Evolutionary conservation across 202 grass and related monocot genomes (phyloP).

Genomic region (Miscanthus sacchariflorus): DNA sequence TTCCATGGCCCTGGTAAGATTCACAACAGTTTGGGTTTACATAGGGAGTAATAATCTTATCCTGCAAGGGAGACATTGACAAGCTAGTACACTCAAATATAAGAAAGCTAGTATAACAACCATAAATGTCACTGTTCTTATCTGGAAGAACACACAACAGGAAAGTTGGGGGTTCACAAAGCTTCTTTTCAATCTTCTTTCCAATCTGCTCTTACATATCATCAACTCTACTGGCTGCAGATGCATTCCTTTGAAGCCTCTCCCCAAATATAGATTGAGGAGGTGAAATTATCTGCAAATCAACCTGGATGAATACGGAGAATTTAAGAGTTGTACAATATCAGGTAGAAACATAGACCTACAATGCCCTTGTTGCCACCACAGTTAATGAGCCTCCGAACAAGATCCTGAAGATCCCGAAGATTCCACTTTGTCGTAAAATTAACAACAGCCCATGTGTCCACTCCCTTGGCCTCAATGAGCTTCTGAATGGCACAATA

Average conservation of each 20-base stretch:
- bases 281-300: constrained; percentile 34
- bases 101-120: background rate
- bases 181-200: background rate
- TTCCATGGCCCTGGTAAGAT: constrained; percentile 62
- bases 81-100: background rate
- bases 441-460: constrained; percentile 44
- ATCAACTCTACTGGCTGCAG: background rate
- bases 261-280: constrained; percentile 28
- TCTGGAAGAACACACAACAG: constrained; percentile 55
- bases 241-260: background rate
- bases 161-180: constrained; percentile 22
- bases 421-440: constrained; percentile 49
- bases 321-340: background rate
- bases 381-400: constrained; percentile 24
- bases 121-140: constrained; percentile 57
- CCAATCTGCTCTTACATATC: constrained; percentile 33
- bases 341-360: background rate
- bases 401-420: background rate
- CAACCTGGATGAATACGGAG: background rate
- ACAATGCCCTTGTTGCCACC: constrained; percentile 49
- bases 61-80: background rate
- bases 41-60: background rate
- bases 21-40: background rate
- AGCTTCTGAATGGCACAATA: constrained; percentile 45
- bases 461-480: background rate